Percentiles rank a stretch among this genome's conserved stretches.
phyloP scores from a whole-genome alignment of 495 filamentous ascomycete species.

The Haplographium delicatum region DNA sequence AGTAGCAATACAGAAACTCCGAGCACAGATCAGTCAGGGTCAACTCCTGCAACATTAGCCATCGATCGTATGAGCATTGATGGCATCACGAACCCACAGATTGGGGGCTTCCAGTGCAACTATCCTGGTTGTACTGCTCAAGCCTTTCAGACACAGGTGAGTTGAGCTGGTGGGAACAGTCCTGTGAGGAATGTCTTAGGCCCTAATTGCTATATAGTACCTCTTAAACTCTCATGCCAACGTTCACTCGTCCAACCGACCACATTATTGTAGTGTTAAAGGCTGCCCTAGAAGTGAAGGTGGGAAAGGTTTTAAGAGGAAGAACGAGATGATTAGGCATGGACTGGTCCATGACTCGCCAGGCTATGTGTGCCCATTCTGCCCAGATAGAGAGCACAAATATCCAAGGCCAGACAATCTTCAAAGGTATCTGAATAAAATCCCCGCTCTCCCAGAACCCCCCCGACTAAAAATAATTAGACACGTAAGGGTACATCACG shows the following conservation, averaged over 20 bases:
- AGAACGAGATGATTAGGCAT: conserved; percentile 99
- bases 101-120: conserved; percentile 46
- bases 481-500: conserved; percentile 69
- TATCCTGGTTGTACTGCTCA: conserved; percentile 71
- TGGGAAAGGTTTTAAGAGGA: conserved; percentile 95
- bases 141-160: conserved; percentile 85
- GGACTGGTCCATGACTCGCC: conserved; percentile 92
- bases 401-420: conserved; percentile 97
- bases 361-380: conserved; percentile 96
- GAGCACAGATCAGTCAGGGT: conserved; percentile 24
- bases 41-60: conserved; percentile 22
- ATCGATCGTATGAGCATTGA: conserved; percentile 50
- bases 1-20: conserved; percentile 25
- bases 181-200: too few species aligned
- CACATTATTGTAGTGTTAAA: conserved; percentile 84
- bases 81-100: conserved; percentile 36
- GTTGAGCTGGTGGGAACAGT: too few species aligned
- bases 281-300: conserved; percentile 74
- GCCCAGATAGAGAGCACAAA: conserved; percentile 90
- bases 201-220: too few species aligned
- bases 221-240: conserved; percentile 88
- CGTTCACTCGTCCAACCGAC: conserved; percentile 85
- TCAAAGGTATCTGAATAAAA: conserved; percentile 64
- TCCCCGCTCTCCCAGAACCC: too few species aligned
- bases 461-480: conserved; percentile 66